Percentiles rank a stretch among this genome's conserved stretches.
These are phyloP conservation scores for Physcia stellaris DNA, from an alignment of 495 filamentous ascomycete species.

Conservation along the genomic window DNA sequence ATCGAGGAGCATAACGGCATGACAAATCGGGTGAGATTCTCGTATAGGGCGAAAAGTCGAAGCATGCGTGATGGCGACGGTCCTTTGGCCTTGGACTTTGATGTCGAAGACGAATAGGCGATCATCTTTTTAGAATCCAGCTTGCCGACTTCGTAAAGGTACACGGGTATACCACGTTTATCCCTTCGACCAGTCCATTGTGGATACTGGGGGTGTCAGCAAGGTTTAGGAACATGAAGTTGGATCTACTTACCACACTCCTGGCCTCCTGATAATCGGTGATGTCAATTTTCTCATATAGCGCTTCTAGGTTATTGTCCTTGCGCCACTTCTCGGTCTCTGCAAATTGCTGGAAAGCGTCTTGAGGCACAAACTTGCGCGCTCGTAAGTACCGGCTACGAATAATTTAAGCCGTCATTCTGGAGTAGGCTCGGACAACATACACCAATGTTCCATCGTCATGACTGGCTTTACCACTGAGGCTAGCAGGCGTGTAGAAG, in stretches of 20 bases:
- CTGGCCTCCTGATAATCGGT: slow-evolving; percentile 69
- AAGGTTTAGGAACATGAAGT: not conserved
- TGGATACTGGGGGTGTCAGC: slow-evolving; percentile 48
- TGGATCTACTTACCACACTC: slow-evolving; percentile 43
- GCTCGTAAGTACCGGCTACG: slow-evolving; percentile 15
- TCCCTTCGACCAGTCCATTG: slow-evolving; percentile 86
- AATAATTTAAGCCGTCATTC: not conserved
- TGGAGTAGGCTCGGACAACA: not conserved
- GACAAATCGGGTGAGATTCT: slow-evolving; percentile 70
- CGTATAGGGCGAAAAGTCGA: slow-evolving; percentile 73
- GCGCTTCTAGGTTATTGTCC: slow-evolving; percentile 55
- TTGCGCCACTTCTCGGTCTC: slow-evolving; percentile 81
- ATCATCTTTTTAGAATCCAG: slow-evolving; percentile 66
- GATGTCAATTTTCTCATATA: slow-evolving; percentile 69
- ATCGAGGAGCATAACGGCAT: slow-evolving; percentile 70
- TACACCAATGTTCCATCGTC: slow-evolving; percentile 16
- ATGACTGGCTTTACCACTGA: slow-evolving; percentile 10
- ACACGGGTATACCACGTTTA: slow-evolving; percentile 73
- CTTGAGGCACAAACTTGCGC: slow-evolving; percentile 15
- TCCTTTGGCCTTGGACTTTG: slow-evolving; percentile 38
- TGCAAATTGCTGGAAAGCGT: slow-evolving; percentile 68
- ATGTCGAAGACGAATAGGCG: slow-evolving; percentile 49
- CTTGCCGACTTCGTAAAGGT: slow-evolving; percentile 71
- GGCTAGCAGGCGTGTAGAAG: slow-evolving; percentile 8
- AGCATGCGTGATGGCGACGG: slow-evolving; percentile 30